Conservation (phyloP, 2,329 filamentous ascomycete genomes). For the Fusarium torulosum region DNA sequence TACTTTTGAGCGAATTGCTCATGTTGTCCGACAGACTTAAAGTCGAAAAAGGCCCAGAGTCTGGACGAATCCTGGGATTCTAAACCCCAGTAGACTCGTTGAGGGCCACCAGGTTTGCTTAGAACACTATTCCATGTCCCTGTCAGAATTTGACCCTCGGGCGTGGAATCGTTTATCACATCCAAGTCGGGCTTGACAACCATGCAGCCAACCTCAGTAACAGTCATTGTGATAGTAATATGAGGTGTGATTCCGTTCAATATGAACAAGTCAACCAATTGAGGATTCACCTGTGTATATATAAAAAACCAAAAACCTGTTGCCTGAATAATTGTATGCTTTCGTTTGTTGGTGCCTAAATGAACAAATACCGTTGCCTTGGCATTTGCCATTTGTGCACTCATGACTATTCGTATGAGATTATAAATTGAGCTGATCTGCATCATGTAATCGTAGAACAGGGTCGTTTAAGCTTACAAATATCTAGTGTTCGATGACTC, state of each 20-base stretch:
- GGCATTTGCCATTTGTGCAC: no score
- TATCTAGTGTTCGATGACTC: no score
- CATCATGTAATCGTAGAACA: no score
- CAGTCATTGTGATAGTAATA: conserved; percentile 1
- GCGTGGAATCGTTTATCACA: conserved; percentile 15
- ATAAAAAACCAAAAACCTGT: background rate
- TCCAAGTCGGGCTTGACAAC: conserved; percentile 12
- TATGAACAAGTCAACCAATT: background rate
- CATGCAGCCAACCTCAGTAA: conserved; percentile 27
- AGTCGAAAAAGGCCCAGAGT: conserved; percentile 32
- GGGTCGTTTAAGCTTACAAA: no score
- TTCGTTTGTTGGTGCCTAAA: background rate
- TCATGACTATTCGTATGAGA: no score
- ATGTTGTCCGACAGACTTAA: conserved; percentile 24
- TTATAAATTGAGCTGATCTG: no score
- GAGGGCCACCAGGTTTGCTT: conserved; percentile 8
- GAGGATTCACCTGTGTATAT: background rate
- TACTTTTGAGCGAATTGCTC: conserved; percentile 9
- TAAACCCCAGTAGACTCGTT: conserved; percentile 19
- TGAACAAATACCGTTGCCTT: background rate
- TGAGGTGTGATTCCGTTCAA: no score
- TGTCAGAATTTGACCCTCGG: conserved; percentile 4
- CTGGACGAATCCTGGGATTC: conserved; percentile 1
- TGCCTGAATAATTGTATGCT: background rate
- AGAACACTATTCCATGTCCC: conserved; percentile 2